These are phyloP conservation scores for Aspergillus sp. DNA, from an alignment of 2,329 filamentous ascomycete species.

Conservation along the genomic window DNA sequence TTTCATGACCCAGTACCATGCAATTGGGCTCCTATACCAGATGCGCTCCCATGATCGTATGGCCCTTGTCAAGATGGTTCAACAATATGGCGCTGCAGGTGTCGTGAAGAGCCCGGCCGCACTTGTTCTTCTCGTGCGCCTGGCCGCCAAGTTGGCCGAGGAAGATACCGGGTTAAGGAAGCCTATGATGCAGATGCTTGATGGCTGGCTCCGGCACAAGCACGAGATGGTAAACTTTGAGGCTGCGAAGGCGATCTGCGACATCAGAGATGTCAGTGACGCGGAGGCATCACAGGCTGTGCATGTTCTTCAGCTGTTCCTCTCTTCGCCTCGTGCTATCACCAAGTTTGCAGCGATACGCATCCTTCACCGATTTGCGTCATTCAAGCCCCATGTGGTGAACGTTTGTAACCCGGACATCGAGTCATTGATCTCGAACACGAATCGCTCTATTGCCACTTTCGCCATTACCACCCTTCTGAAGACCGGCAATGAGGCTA, in stretches of 20 bases:
- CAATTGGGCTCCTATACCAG: constrained; percentile 94
- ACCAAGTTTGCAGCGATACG: constrained; percentile 97
- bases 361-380: constrained; percentile 93
- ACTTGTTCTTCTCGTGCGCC: constrained; percentile 84
- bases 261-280: constrained; percentile 90
- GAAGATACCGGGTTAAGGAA: constrained; percentile 86
- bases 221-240: constrained; percentile 99
- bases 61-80: constrained; percentile 99
- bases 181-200: constrained; percentile 95
- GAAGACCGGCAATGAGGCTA: constrained; percentile 97
- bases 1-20: constrained; percentile 98
- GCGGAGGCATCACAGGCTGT: constrained; percentile 88
- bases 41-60: constrained; percentile 97
- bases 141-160: constrained; percentile 91
- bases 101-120: constrained; percentile 94
- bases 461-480: constrained; percentile 97
- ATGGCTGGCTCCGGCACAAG: constrained; percentile 97
- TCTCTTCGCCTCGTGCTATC: constrained; percentile 90
- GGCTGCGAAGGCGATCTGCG: constrained; percentile 95
- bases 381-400: constrained; percentile 92
- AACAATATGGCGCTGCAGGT: constrained; percentile 90
- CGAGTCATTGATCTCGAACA: constrained; percentile 93
- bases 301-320: constrained; percentile 92
- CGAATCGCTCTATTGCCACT: constrained; percentile 94
- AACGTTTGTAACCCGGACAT: constrained; percentile 96